A percentile compares a stretch with the other conserved stretches of the same genome.
Conservation (phyloP, 371 early-diverging fungal genomes). For the Parasitella parasitica region DNA sequence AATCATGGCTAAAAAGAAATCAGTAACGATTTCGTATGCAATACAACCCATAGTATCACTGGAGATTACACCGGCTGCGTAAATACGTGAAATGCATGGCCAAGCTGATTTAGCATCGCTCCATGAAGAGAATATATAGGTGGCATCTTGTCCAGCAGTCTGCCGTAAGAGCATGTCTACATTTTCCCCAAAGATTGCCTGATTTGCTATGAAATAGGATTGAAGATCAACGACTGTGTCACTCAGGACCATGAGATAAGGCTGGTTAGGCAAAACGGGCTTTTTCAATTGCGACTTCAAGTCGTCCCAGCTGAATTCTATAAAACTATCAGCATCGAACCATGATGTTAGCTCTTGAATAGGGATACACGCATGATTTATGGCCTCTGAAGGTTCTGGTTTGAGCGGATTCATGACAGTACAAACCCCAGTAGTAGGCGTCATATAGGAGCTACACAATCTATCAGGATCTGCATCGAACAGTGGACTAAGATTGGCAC, state of each 20-base stretch:
- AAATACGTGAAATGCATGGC: slow-evolving; percentile 64
- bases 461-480: not conserved
- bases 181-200: not conserved
- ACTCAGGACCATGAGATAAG: slow-evolving; percentile 2
- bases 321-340: not conserved
- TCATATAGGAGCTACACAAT: not conserved
- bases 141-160: slow-evolving; percentile 65
- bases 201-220: not conserved
- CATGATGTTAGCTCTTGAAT: not conserved
- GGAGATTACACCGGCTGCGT: slow-evolving; percentile 76
- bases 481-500: slow-evolving; percentile 4
- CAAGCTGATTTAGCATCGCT: slow-evolving; percentile 48
- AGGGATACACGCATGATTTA: not conserved
- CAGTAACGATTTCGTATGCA: slow-evolving; percentile 73
- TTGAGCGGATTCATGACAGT: not conserved
- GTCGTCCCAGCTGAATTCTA: slow-evolving; percentile 5
- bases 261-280: not conserved
- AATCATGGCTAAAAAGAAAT: slow-evolving; percentile 57
- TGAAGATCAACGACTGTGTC: slow-evolving; percentile 4
- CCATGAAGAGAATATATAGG: slow-evolving; percentile 60
- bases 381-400: not conserved
- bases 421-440: not conserved
- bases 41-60: slow-evolving; percentile 87
- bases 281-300: not conserved
- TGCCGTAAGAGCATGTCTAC: slow-evolving; percentile 34